A percentile compares a stretch with the other conserved stretches of the same genome.
These are phyloP conservation scores for Solanum chilense DNA, from an alignment of 257 asterid species.

Conservation along the genomic window DNA sequence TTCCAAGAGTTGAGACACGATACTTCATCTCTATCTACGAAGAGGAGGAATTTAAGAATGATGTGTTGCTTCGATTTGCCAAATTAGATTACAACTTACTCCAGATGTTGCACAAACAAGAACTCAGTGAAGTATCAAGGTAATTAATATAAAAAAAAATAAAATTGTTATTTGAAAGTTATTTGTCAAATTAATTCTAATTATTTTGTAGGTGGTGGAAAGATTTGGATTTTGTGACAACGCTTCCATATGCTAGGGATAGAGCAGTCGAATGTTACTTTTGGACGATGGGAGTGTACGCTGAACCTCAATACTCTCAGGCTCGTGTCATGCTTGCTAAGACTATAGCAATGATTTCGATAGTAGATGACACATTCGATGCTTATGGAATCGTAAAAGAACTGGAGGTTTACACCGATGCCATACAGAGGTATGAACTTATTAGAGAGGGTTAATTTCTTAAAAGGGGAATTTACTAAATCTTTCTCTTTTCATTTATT, in stretches of 20 bases:
- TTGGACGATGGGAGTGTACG: not conserved
- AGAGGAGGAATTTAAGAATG: conserved; percentile 6
- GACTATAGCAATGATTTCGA: not conserved
- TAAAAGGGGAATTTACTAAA: not conserved
- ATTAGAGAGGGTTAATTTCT: not conserved
- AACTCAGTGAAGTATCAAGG: conserved; percentile 25
- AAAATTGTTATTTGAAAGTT: too few species aligned
- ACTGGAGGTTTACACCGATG: not conserved
- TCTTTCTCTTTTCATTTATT: not conserved
- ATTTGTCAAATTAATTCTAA: too few species aligned
- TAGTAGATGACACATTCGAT: not conserved
- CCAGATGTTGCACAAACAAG: conserved; percentile 18
- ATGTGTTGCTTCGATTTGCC: conserved; percentile 12
- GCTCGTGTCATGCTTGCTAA: not conserved
- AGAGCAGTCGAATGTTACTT: not conserved
- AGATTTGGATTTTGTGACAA: not conserved
- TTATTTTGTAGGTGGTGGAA: not conserved
- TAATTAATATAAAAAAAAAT: not conserved
- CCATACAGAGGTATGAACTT: not conserved
- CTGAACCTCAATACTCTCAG: not conserved
- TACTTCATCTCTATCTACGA: conserved; percentile 16
- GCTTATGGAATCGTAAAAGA: not conserved
- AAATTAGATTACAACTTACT: conserved; percentile 20
- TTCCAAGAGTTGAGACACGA: conserved; percentile 17
- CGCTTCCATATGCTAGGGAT: not conserved